Percentiles rank a stretch among this genome's conserved stretches.
Evolutionary conservation across 1,284 basidiomycete genomes (phyloP).

Genomic region (Cerioporus squamosus): DNA sequence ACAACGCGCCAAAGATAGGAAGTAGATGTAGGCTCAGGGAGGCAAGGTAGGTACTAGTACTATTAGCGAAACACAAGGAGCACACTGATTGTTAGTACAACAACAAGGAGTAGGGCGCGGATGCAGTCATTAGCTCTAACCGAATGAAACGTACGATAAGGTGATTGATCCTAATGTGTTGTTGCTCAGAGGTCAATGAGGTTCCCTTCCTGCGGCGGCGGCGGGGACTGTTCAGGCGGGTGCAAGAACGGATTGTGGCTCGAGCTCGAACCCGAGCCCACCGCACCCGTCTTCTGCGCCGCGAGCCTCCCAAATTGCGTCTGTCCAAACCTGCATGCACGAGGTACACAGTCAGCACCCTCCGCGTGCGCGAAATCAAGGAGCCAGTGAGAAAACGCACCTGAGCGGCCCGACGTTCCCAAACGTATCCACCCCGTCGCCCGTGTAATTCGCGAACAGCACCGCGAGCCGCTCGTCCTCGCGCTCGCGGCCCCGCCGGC

Average conservation of each 20-base stretch:
- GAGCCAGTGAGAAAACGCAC: constrained; percentile 36
- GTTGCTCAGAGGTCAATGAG: constrained; percentile 10
- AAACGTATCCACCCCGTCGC: constrained; percentile 39
- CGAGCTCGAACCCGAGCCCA: not conserved
- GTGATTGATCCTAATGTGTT: no score
- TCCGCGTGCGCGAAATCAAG: not conserved
- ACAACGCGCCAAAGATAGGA: no score
- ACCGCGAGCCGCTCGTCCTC: constrained; percentile 54
- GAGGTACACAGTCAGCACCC: constrained; percentile 35
- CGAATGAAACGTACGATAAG: no score
- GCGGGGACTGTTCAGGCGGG: not conserved
- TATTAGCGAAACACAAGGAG: no score
- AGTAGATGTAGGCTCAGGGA: no score
- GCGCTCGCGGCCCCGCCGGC: constrained; percentile 47
- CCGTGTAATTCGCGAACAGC: constrained; percentile 28
- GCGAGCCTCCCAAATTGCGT: constrained; percentile 61
- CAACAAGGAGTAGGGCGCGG: no score
- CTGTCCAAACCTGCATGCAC: constrained; percentile 57
- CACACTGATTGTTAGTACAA: no score
- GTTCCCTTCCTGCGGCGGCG: constrained; percentile 1
- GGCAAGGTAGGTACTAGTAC: no score
- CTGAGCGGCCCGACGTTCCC: constrained; percentile 36
- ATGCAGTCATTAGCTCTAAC: no score
- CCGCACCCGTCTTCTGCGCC: constrained; percentile 58
- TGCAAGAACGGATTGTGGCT: constrained; percentile 31